Conservation (phyloP, 805 yeast species). For the Ogataea angusta region DNA sequence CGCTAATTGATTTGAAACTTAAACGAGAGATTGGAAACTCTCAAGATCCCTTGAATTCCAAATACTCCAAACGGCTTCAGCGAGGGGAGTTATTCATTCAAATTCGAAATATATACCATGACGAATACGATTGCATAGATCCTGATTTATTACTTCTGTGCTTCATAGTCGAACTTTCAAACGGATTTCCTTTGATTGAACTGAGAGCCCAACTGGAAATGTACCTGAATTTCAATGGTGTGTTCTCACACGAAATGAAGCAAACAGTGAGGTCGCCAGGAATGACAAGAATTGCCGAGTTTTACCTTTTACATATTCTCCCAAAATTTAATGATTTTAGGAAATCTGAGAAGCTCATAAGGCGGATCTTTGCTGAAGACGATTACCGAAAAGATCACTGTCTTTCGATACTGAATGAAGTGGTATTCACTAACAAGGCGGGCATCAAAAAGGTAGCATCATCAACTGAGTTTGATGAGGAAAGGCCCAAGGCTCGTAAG, state of each 20-base stretch:
- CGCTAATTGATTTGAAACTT: constrained; percentile 28
- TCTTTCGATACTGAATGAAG: constrained; percentile 7
- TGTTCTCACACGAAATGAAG: constrained; percentile 22
- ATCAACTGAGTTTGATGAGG: too few species aligned
- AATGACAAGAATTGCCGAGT: constrained; percentile 21
- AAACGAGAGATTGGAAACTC: constrained; percentile 15
- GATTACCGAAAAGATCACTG: constrained; percentile 12
- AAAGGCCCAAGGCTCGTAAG: neutral
- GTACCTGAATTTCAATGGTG: constrained; percentile 15
- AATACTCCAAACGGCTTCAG: constrained; percentile 16
- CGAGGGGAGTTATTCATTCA: constrained; percentile 25
- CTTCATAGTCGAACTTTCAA: constrained; percentile 30
- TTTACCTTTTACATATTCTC: constrained; percentile 27
- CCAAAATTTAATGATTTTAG: constrained; percentile 18
- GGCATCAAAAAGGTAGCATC: too few species aligned
- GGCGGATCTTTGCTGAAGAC: constrained; percentile 18
- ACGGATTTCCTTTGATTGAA: constrained; percentile 21
- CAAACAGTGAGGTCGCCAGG: constrained; percentile 5
- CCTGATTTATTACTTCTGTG: constrained; percentile 30
- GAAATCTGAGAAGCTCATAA: constrained; percentile 20
- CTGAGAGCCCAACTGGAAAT: constrained; percentile 25
- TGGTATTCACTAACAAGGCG: too few species aligned
- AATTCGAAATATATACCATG: constrained; percentile 13
- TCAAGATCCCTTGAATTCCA: neutral
- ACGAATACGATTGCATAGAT: constrained; percentile 16